Evolutionary conservation across 805 yeast species (phyloP).

Genomic region (Metschnikowia colocasiae): DNA sequence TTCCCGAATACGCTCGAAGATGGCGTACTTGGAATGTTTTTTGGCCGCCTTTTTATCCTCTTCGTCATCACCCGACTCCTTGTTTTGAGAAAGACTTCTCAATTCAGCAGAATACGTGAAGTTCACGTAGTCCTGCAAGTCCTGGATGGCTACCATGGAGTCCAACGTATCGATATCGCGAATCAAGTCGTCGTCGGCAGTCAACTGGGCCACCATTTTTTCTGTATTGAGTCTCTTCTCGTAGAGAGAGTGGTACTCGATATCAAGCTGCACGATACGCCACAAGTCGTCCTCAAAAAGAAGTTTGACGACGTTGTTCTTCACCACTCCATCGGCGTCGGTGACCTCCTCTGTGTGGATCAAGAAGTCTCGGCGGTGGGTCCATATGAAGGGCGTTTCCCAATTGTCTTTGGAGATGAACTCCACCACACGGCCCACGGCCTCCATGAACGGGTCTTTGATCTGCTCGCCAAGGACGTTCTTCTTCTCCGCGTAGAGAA

Average conservation of each 20-base stretch:
- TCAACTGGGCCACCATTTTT: conserved; percentile 51
- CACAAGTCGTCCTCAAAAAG: conserved; percentile 84
- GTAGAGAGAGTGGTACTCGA: conserved; percentile 80
- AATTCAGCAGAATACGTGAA: conserved; percentile 64
- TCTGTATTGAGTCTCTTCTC: conserved; percentile 67
- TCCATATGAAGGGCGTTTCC: conserved; percentile 95
- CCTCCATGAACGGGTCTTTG: conserved; percentile 55
- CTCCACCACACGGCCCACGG: conserved; percentile 68
- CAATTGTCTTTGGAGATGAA: conserved; percentile 71
- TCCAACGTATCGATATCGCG: conserved; percentile 55
- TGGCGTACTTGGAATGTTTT: conserved; percentile 57
- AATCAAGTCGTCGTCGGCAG: conserved; percentile 52
- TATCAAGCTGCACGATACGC: conserved; percentile 82
- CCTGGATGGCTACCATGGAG: conserved; percentile 78
- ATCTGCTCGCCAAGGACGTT: conserved; percentile 36
- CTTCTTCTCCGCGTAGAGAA: conserved; percentile 55
- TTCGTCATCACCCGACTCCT: conserved; percentile 19
- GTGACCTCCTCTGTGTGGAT: conserved; percentile 50
- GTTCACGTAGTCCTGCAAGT: conserved; percentile 75
- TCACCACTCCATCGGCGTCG: conserved; percentile 34
- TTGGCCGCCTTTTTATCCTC: conserved; percentile 28
- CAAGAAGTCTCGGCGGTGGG: conserved; percentile 88
- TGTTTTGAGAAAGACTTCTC: conserved; percentile 39
- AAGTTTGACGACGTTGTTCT: conserved; percentile 45
- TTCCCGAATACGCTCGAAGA: conserved; percentile 63